Percentiles rank a stretch among this genome's conserved stretches.
These are phyloP conservation scores for Cinchona pubescens DNA, from an alignment of 257 asterid genomes.

Conservation along the genomic window DNA sequence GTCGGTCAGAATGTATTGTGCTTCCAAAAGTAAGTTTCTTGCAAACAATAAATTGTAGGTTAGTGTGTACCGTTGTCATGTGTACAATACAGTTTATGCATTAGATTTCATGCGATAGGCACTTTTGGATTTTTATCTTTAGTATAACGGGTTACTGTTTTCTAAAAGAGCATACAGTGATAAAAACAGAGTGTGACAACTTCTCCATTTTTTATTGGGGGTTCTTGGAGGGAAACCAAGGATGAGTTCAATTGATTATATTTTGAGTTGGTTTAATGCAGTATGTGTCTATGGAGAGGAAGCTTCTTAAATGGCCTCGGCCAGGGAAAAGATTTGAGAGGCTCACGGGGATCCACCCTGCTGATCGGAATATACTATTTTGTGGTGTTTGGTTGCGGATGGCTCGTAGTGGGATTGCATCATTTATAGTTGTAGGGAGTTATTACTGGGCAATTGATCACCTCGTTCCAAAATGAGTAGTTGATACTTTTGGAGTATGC, in stretches of 20 bases:
- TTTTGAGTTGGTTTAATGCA: conserved; percentile 38
- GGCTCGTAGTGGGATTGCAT: conserved; percentile 84
- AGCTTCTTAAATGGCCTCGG: conserved; percentile 65
- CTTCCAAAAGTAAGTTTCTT: conserved; percentile 66
- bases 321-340: conserved; percentile 84
- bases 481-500: background rate
- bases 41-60: background rate
- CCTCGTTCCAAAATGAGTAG: conserved; percentile 26
- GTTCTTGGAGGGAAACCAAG: background rate
- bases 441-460: conserved; percentile 58
- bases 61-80: background rate
- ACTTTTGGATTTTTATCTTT: background rate
- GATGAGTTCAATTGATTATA: background rate
- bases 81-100: background rate
- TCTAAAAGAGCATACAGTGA: background rate
- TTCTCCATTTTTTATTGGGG: background rate
- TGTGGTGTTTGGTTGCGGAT: conserved; percentile 71
- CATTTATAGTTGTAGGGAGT: conserved; percentile 69
- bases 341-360: conserved; percentile 81
- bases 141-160: background rate
- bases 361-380: conserved; percentile 67
- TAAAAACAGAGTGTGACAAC: background rate
- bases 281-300: conserved; percentile 81
- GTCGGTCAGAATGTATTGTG: conserved; percentile 76
- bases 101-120: background rate